Base-by-base conservation (phyloP, 768 basidiomycete genomes). In the Jaapia argillacea region DNA sequence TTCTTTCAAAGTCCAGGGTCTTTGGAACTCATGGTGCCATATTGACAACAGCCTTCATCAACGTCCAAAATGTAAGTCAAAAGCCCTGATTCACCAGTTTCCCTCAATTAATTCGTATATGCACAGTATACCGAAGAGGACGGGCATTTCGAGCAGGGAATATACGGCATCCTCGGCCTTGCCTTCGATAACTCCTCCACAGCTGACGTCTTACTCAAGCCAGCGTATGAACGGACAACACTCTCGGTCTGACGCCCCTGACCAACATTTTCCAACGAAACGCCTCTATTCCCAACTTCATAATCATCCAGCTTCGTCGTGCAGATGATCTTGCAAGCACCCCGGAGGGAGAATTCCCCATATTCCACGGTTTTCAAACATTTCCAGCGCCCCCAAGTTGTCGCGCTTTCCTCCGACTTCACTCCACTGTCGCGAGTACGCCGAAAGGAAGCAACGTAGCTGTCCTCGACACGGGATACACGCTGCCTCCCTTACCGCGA, bases 401-500 rank as follows among this genome's bases (percentile, higher is more conserved):
- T 45, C 45, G 24, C 10, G 10, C 28, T 22, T 23, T 23, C 22
- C 28, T 24, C 28, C 28, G 28, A 33, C 28, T 33, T 10, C 10
- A 57, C 45, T 50, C 52, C 23, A 39, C 42, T 13, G 53, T 56
- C n/a, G 31, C 35, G 0, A 52, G 44, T 3, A 46, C 44, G 10
- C 51, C 54, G 3, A 24, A 35, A 21, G 56, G 56, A 24, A 49
- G 54, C 45, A 46, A 49, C 36, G 56, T 58, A 18, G 55, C 54
- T 5, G 49, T 51, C 22, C 51, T 61, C 23, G 58, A 59, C 45
- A 59, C 59, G 4, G 59, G 58, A 16, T 59, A 52, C 46, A 53
- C 54, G n/a, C n/a, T n/a, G n/a, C n/a, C n/a, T n/a, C n/a, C n/a
- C n/a, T n/a, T n/a, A n/a, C n/a, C n/a, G n/a, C n/a, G n/a, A n/a